Percentiles rank a stretch among this genome's conserved stretches.
These are phyloP conservation scores for Pulveroboletus sp. DNA, from an alignment of 768 basidiomycete species.

Conservation along the genomic window DNA sequence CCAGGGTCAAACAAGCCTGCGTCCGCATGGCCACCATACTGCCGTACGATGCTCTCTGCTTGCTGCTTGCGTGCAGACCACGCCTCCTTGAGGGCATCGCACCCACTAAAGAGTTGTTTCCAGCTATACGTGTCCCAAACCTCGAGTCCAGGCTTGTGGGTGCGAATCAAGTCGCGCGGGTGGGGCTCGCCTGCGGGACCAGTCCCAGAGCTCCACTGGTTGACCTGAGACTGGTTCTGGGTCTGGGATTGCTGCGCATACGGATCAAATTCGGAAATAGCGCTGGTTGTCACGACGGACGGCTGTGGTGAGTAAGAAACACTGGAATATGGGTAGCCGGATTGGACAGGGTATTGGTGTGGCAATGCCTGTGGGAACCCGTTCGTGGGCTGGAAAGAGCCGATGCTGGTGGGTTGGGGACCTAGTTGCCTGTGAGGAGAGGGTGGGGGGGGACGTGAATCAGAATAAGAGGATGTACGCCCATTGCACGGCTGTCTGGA, in stretches of 20 bases:
- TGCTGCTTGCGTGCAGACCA: slow-evolving; percentile 63
- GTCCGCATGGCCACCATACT: slow-evolving; percentile 40
- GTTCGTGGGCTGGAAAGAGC: slow-evolving; percentile 46
- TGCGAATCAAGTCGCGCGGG: slow-evolving; percentile 63
- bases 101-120: slow-evolving; percentile 61
- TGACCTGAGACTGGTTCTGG: background rate
- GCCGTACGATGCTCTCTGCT: slow-evolving; percentile 42
- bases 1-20: slow-evolving; percentile 22
- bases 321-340: slow-evolving; percentile 26
- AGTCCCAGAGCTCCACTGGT: slow-evolving; percentile 1
- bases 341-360: slow-evolving; percentile 38
- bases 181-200: slow-evolving; percentile 41
- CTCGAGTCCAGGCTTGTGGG: slow-evolving; percentile 64
- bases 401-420: slow-evolving; percentile 29
- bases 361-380: slow-evolving; percentile 38
- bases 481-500: background rate
- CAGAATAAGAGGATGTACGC: background rate
- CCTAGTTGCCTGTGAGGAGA: slow-evolving; percentile 21
- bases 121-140: slow-evolving; percentile 66
- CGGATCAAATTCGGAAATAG: slow-evolving; percentile 40
- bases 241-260: slow-evolving; percentile 20
- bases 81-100: slow-evolving; percentile 59
- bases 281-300: slow-evolving; percentile 13
- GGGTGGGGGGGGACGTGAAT: background rate
- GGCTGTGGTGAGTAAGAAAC: slow-evolving; percentile 25